phyloP scores from a whole-genome alignment of 2,329 filamentous ascomycete genomes.

The Alternaria burnsii region DNA sequence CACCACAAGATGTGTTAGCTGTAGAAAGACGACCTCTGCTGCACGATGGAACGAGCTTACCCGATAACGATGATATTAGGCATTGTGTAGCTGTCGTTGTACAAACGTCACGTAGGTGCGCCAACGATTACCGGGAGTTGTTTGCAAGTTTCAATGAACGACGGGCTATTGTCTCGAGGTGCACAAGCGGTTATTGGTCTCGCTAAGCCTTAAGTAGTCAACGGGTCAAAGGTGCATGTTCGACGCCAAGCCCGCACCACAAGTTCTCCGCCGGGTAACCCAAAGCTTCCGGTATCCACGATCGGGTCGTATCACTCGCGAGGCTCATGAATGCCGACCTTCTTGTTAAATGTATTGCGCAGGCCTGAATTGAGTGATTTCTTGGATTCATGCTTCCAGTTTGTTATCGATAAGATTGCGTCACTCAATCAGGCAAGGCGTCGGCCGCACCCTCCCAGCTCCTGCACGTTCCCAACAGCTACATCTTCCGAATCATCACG shows the following conservation, averaged over 20 bases:
- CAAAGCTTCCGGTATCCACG: background rate
- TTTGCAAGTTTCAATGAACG: background rate
- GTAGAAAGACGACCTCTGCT: background rate
- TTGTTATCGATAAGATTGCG: background rate
- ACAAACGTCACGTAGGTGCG: background rate
- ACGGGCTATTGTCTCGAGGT: background rate
- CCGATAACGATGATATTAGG: slow-evolving; percentile 57
- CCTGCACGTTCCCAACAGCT: background rate
- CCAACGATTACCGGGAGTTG: background rate
- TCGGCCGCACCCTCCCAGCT: background rate
- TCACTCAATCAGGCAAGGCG: background rate
- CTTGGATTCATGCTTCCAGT: background rate
- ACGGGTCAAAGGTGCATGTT: background rate
- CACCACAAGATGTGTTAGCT: background rate
- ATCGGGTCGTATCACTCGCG: background rate
- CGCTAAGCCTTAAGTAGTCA: background rate
- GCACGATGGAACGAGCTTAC: slow-evolving; percentile 37
- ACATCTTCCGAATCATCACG: background rate
- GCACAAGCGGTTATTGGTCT: background rate
- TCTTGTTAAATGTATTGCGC: background rate
- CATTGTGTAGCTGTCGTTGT: background rate
- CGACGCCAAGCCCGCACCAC: background rate
- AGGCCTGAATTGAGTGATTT: background rate
- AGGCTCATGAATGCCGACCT: background rate
- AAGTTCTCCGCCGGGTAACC: slow-evolving; percentile 3